These are phyloP conservation scores for Cyclanthera cordifolia DNA, from an alignment of 306 rosid species.

Conservation along the genomic window DNA sequence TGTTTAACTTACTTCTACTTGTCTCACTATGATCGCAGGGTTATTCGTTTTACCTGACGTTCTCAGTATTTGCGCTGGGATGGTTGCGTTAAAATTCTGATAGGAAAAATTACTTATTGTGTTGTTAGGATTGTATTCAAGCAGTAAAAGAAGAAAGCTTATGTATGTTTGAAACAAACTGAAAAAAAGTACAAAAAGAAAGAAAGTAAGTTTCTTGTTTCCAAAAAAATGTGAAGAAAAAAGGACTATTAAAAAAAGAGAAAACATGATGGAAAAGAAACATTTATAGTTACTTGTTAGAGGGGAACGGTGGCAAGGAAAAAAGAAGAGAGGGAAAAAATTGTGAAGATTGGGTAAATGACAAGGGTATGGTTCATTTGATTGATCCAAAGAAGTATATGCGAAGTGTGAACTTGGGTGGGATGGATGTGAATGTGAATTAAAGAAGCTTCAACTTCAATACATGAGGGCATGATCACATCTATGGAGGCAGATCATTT, in stretches of 20 bases:
- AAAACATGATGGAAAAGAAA: constrained; percentile 7
- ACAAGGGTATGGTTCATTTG: not conserved
- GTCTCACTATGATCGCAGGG: constrained; percentile 91
- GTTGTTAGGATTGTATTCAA: constrained; percentile 26
- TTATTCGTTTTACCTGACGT: constrained; percentile 47
- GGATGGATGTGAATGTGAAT: constrained; percentile 33
- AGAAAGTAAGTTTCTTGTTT: constrained; percentile 10
- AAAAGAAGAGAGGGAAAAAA: not conserved
- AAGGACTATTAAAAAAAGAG: constrained; percentile 10
- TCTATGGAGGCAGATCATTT: constrained; percentile 37
- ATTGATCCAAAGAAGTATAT: constrained; percentile 6
- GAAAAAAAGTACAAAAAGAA: constrained; percentile 9
- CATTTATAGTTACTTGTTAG: not conserved
- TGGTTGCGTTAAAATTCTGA: constrained; percentile 41
- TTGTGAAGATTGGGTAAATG: constrained; percentile 1
- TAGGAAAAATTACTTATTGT: constrained; percentile 38
- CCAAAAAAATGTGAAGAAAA: not conserved
- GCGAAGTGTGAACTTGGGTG: constrained; percentile 9
- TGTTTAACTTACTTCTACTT: constrained; percentile 46
- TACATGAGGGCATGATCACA: constrained; percentile 31
- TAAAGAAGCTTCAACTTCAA: constrained; percentile 46
- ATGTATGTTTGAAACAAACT: constrained; percentile 9
- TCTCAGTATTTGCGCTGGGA: constrained; percentile 48
- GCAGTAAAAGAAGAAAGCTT: not conserved
- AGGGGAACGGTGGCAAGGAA: not conserved